These are phyloP conservation scores for Saturnispora serradocipensis DNA, from an alignment of 805 yeast genomes.

Conservation along the genomic window DNA sequence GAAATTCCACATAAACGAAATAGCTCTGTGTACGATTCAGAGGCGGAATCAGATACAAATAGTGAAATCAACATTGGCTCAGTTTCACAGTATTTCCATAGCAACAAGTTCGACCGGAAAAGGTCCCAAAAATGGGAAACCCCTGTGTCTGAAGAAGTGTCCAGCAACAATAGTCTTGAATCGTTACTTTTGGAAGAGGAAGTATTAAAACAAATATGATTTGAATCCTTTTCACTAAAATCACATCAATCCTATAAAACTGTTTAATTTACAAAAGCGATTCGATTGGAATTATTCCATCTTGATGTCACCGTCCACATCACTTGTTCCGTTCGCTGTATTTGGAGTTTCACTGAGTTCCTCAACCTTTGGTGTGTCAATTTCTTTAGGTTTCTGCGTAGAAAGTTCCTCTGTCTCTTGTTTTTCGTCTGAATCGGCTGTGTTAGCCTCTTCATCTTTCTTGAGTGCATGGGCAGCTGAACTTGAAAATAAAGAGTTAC, in stretches of 20 bases:
- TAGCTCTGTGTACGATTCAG: background rate
- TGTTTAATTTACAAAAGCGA: background rate
- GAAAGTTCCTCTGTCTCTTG: background rate
- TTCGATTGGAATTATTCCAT: background rate
- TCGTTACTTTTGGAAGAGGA: conserved; percentile 24
- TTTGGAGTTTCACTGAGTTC: background rate
- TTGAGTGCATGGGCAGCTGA: conserved; percentile 22
- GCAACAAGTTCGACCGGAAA: conserved; percentile 4
- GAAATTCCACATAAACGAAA: background rate
- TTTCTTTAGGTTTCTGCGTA: background rate
- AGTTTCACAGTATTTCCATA: conserved; percentile 21
- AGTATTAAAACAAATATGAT: conserved; percentile 13
- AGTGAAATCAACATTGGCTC: conserved; percentile 18
- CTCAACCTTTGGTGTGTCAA: conserved; percentile 25
- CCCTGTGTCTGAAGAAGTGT: background rate
- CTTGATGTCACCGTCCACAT: conserved; percentile 2
- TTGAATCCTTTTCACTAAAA: background rate
- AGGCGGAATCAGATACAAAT: background rate
- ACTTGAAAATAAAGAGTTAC: conserved; percentile 22
- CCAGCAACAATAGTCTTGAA: conserved; percentile 17
- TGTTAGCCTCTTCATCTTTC: background rate
- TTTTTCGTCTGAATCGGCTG: background rate
- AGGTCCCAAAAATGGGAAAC: background rate
- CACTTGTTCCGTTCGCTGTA: background rate
- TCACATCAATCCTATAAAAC: background rate